Evolutionary conservation across 2,329 filamentous ascomycete genomes (phyloP).

Genomic region (Fusarium kyushuense): DNA sequence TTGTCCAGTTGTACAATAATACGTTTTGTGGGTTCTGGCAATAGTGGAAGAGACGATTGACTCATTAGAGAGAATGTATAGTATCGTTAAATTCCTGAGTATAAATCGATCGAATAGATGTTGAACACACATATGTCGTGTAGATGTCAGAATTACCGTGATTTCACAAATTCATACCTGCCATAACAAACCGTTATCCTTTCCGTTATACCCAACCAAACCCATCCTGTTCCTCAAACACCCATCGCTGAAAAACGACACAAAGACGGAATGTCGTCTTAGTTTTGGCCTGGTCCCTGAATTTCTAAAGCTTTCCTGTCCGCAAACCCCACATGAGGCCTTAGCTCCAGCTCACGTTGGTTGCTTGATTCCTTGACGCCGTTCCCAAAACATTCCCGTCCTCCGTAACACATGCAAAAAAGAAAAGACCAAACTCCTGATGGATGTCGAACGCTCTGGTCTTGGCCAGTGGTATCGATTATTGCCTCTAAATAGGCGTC

Average conservation of each 20-base stretch:
- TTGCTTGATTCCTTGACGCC: slow-evolving; percentile 38
- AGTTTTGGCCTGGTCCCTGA: slow-evolving; percentile 33
- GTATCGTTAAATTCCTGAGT: neutral
- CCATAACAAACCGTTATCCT: neutral
- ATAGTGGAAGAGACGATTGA: neutral
- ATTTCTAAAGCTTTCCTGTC: slow-evolving; percentile 7
- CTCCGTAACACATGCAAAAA: slow-evolving; percentile 22
- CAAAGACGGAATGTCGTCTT: slow-evolving; percentile 34
- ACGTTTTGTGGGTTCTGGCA: neutral
- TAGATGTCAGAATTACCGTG: slow-evolving; percentile 26
- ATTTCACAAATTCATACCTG: slow-evolving; percentile 10
- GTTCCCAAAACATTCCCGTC: slow-evolving; percentile 25
- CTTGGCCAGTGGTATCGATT: slow-evolving; percentile 1
- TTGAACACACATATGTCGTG: neutral
- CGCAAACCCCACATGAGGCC: slow-evolving; percentile 17
- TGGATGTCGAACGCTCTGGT: slow-evolving; percentile 29
- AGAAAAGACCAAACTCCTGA: neutral
- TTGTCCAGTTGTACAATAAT: too few relatives aligned
- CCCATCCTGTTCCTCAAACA: slow-evolving; percentile 2
- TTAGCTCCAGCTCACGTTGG: neutral
- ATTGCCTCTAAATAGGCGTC: slow-evolving; percentile 17
- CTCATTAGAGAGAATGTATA: neutral
- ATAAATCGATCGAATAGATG: neutral
- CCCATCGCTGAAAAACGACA: slow-evolving; percentile 30
- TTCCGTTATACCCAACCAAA: neutral